Evolutionary conservation across 768 basidiomycete genomes (phyloP), one percentile per base, ranked within the genome.

Genomic region (Mycena floridula): DNA sequence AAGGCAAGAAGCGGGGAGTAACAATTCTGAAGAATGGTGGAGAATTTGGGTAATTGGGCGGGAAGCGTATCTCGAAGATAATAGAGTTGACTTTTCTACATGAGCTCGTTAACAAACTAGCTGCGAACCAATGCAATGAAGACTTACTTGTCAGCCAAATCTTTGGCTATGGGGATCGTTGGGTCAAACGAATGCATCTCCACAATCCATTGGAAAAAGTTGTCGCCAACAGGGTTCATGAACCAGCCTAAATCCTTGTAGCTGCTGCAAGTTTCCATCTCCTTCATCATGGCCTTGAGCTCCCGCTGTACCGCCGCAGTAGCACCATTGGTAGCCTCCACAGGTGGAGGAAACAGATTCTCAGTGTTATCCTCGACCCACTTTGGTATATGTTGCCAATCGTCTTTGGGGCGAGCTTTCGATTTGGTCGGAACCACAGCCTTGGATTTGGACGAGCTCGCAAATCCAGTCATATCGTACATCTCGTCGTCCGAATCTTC

Each of bases 1-100:
- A 88, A 0, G 82, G 81, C 26, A 84, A 57, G 62, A 87, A 83
- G 21, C 85, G 73, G 0, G 86, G 86, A 21, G 79, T 80, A 20
- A 89, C 71, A 25, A 87, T 79, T 45, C 85, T 74, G 62, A 88
- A 85, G 66, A 84, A 87, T 0, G 87, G 86, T 1, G 85, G 87
- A 7, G 77, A 69, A 52, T 79, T 72, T 0, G 85, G 85, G 57
- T 78, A 87, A 15, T 66, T 68, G 1, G 77, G 69, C 7, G 81
- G 81, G 55, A 85, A 89, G 25, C 82, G 65, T 42, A 87, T 79
- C 55, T 87, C 85, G 52, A 89, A 79, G 15, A 86, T 74, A 37
- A 89, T 60, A 1, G 83, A 85, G 42, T 76, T 75, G 41, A 89
- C 54, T 36, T 69, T 66, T 53, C 81, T 79, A 11, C 13, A 40